These are phyloP conservation scores for Leccinum pachyderme DNA, from an alignment of 1,284 basidiomycete genomes.

Conservation along the genomic window DNA sequence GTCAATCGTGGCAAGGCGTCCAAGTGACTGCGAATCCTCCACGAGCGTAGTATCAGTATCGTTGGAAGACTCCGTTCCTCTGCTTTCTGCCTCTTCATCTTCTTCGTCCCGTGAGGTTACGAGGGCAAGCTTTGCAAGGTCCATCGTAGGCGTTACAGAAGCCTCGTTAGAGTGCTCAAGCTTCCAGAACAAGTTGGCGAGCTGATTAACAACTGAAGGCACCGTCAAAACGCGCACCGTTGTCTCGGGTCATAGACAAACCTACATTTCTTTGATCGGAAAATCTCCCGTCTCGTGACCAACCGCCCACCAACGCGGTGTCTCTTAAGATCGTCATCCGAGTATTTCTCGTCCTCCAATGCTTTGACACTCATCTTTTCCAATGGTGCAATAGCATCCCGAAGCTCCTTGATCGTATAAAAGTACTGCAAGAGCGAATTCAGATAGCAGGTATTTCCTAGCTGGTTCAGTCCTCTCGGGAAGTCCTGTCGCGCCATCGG, in stretches of 20 bases:
- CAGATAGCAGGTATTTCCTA: conserved; percentile 92
- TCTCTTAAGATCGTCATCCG: conserved; percentile 75
- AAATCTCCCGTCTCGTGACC: conserved; percentile 77
- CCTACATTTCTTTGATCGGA: conserved; percentile 82
- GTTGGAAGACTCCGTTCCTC: conserved; percentile 75
- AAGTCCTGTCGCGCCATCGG: conserved; percentile 57
- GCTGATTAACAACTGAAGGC: conserved; percentile 68
- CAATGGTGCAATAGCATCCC: conserved; percentile 70
- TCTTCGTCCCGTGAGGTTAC: conserved; percentile 89
- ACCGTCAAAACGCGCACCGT: conserved; percentile 12
- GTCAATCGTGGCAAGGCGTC: conserved; percentile 25
- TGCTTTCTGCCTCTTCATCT: conserved; percentile 72
- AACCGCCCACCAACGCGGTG: conserved; percentile 85
- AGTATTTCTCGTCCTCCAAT: conserved; percentile 65
- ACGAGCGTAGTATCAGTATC: conserved; percentile 83
- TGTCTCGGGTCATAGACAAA: conserved; percentile 8
- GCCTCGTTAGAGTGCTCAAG: conserved; percentile 66
- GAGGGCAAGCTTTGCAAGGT: conserved; percentile 90
- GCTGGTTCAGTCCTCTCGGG: conserved; percentile 86
- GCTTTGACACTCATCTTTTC: conserved; percentile 53
- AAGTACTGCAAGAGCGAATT: conserved; percentile 84
- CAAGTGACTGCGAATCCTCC: conserved; percentile 56
- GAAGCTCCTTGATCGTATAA: conserved; percentile 88
- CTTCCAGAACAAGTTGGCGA: conserved; percentile 77
- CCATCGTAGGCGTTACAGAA: conserved; percentile 80